phyloP scores from a whole-genome alignment of 352 stramenopile species.

The Poterioochromonas sp. region DNA sequence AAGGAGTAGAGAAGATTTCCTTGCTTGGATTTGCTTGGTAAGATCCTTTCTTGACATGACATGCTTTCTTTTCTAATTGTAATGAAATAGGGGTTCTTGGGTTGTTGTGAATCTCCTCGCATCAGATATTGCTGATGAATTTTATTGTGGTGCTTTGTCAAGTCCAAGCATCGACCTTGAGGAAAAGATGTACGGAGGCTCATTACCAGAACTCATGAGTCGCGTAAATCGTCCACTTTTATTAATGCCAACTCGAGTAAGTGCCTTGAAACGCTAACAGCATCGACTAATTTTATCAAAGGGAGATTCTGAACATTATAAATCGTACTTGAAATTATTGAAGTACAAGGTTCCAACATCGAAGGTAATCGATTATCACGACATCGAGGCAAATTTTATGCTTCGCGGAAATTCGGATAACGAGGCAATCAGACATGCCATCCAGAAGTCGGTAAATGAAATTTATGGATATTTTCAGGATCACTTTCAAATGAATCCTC shows the following conservation, averaged over 20 bases:
- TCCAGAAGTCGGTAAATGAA: neutral
- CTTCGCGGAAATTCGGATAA: neutral
- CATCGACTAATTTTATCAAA: neutral
- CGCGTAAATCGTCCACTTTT: slow-evolving; percentile 7
- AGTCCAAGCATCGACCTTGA: slow-evolving; percentile 5
- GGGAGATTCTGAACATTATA: neutral
- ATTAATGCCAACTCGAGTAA: neutral
- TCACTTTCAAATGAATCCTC: slow-evolving; percentile 4
- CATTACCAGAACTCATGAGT: neutral
- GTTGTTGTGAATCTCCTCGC: neutral
- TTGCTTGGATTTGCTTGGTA: slow-evolving; percentile 1
- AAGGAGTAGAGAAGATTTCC: slow-evolving; percentile 8
- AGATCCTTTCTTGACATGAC: neutral
- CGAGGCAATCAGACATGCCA: neutral
- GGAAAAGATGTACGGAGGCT: neutral
- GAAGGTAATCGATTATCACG: neutral
- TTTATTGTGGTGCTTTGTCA: neutral
- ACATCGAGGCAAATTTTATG: neutral
- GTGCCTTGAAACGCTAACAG: neutral
- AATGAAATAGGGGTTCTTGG: neutral
- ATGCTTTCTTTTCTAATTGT: neutral
- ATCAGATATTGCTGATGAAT: neutral
- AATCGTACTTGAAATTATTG: neutral
- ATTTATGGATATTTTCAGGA: neutral
- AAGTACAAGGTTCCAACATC: slow-evolving; percentile 1